These are phyloP conservation scores for Misopates orontium DNA, from an alignment of 257 asterid genomes.

Conservation along the genomic window DNA sequence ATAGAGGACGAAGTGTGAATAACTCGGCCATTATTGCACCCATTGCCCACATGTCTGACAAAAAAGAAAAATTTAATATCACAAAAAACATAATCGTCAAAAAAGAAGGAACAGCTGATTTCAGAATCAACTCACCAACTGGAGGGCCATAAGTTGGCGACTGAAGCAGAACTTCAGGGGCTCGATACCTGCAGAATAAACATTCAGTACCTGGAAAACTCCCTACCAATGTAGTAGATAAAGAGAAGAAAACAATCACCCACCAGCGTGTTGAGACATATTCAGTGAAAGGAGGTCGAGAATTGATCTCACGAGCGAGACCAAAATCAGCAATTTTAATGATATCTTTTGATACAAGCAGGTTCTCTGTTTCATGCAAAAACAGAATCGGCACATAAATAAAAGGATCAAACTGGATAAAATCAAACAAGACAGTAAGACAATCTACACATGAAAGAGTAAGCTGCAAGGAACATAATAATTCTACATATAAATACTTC, in stretches of 20 bases:
- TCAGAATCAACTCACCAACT: constrained; percentile 50
- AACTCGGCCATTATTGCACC: constrained; percentile 83
- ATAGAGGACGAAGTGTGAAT: constrained; percentile 59
- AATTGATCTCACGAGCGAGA: constrained; percentile 64
- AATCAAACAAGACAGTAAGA: neutral
- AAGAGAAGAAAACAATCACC: constrained; percentile 21
- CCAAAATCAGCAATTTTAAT: constrained; percentile 73
- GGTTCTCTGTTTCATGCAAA: constrained; percentile 36
- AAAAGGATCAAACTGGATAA: neutral
- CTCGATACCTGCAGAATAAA: constrained; percentile 57
- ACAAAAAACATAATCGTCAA: neutral
- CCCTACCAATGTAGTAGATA: constrained; percentile 3
- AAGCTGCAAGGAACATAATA: neutral
- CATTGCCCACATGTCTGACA: constrained; percentile 84
- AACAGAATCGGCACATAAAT: neutral
- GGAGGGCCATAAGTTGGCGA: constrained; percentile 60
- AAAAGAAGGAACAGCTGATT: constrained; percentile 11
- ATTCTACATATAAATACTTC: neutral
- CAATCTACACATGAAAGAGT: too few relatives aligned
- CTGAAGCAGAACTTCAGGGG: constrained; percentile 73
- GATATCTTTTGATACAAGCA: constrained; percentile 56
- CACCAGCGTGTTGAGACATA: constrained; percentile 78
- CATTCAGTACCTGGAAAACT: constrained; percentile 14
- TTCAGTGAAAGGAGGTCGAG: constrained; percentile 66
- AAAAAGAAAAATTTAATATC: constrained; percentile 20